Conservation (phyloP, 2,329 filamentous ascomycete species). For the Epicoccum nigrum region DNA sequence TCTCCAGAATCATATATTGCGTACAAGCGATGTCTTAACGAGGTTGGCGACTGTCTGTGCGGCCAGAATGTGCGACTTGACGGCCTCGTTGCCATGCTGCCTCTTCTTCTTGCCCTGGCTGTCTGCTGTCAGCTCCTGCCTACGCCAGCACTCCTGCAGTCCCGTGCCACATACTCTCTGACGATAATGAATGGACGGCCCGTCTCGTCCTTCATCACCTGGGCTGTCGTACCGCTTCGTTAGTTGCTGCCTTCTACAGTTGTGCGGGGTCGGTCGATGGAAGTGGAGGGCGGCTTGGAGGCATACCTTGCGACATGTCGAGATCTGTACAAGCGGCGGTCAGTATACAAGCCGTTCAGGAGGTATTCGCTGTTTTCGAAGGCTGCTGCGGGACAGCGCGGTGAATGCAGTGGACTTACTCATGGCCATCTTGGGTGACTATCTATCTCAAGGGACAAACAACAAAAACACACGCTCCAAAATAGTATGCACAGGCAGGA, state of each 20-base stretch:
- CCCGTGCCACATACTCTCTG: slow-evolving; percentile 75
- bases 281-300: slow-evolving; percentile 6
- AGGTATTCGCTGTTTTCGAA: neutral
- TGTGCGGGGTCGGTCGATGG: neutral
- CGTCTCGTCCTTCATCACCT: slow-evolving; percentile 94
- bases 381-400: neutral
- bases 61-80: slow-evolving; percentile 97
- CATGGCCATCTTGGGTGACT: slow-evolving; percentile 45
- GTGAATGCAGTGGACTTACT: slow-evolving; percentile 38
- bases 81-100: slow-evolving; percentile 93
- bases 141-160: neutral
- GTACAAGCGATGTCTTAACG: slow-evolving; percentile 88
- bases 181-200: slow-evolving; percentile 98
- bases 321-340: slow-evolving; percentile 64
- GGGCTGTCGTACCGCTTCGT: slow-evolving; percentile 53
- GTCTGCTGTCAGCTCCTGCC: neutral
- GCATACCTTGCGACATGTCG: slow-evolving; percentile 80
- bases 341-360: slow-evolving; percentile 17
- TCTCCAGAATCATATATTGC: slow-evolving; percentile 14
- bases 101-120: slow-evolving; percentile 98
- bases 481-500: slow-evolving; percentile 10
- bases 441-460: slow-evolving; percentile 4
- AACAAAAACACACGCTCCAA: slow-evolving; percentile 5
- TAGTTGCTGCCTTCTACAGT: slow-evolving; percentile 24
- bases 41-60: slow-evolving; percentile 96